Conservation (phyloP, 2,329 filamentous ascomycete species). For the Rasamsonia emersonii region DNA sequence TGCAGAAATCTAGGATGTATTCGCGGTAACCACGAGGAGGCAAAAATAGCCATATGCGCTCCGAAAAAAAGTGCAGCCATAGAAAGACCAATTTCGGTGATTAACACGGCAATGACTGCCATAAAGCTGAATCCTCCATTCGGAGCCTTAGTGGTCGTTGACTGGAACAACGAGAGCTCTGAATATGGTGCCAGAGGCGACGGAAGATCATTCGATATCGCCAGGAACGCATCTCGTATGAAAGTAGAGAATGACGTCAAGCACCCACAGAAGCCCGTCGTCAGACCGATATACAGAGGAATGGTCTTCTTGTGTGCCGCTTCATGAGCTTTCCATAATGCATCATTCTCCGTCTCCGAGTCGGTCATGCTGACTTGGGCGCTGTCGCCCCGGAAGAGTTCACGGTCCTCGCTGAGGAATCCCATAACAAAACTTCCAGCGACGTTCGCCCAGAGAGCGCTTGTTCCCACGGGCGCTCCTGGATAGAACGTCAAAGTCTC, state of each 20-base stretch:
- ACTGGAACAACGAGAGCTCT: constrained; percentile 1
- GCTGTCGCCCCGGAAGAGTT: constrained; percentile 63
- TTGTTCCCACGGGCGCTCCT: constrained; percentile 63
- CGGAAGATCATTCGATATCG: constrained; percentile 65
- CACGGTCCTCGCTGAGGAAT: constrained; percentile 70
- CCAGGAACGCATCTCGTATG: constrained; percentile 72
- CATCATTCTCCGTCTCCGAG: constrained; percentile 28
- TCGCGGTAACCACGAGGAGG: constrained; percentile 51
- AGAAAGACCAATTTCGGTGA: constrained; percentile 64
- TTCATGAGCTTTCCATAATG: constrained; percentile 35
- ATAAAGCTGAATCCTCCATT: constrained; percentile 74
- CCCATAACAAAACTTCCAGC: constrained; percentile 74
- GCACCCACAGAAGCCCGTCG: constrained; percentile 80
- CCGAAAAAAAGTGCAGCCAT: constrained; percentile 62
- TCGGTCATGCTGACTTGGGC: neutral
- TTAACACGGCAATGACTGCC: constrained; percentile 65
- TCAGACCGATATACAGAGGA: constrained; percentile 76
- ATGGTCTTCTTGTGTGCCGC: constrained; percentile 69
- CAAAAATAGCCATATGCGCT: constrained; percentile 60
- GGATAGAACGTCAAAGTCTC: constrained; percentile 72
- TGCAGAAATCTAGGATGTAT: constrained; percentile 52
- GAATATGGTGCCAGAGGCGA: constrained; percentile 14
- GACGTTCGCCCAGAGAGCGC: constrained; percentile 81
- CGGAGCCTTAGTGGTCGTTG: constrained; percentile 36
- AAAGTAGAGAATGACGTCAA: constrained; percentile 87